Conservation (phyloP, 2,329 filamentous ascomycete species). For the Lomentospora prolificans region DNA sequence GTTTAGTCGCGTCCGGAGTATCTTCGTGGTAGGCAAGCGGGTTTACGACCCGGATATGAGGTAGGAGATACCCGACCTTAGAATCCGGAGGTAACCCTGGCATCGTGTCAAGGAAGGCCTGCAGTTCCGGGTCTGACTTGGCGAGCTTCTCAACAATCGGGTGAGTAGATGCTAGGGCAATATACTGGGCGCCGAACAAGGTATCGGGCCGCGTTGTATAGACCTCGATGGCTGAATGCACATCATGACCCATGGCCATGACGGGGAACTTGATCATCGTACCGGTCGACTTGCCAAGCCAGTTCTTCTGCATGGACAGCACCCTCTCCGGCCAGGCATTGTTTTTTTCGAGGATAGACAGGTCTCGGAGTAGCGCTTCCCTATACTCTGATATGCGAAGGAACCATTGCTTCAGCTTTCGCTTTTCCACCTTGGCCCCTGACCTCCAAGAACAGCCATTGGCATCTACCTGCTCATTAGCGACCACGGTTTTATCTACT, state of each 20-base stretch:
- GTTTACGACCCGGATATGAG: constrained; percentile 51
- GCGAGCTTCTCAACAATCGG: constrained; percentile 56
- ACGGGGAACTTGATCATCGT: constrained; percentile 64
- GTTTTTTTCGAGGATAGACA: constrained; percentile 53
- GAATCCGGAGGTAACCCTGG: constrained; percentile 43
- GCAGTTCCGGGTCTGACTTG: constrained; percentile 48
- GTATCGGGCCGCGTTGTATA: constrained; percentile 84
- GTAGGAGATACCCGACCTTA: constrained; percentile 59
- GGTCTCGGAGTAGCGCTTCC: constrained; percentile 59
- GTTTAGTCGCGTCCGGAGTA: constrained; percentile 38
- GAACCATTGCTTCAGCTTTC: constrained; percentile 80
- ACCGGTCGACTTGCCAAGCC: constrained; percentile 72
- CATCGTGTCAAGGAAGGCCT: constrained; percentile 57
- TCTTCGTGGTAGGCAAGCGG: constrained; percentile 50
- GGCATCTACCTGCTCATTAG: constrained; percentile 87
- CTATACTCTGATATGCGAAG: constrained; percentile 73
- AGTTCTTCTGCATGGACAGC: constrained; percentile 74
- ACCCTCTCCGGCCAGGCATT: constrained; percentile 76
- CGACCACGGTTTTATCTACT: constrained; percentile 78
- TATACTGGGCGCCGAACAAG: constrained; percentile 75
- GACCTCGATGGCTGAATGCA: constrained; percentile 50
- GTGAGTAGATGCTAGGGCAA: constrained; percentile 68
- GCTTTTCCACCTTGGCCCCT: constrained; percentile 73
- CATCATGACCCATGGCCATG: constrained; percentile 28
- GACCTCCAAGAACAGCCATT: constrained; percentile 81